phyloP scores from a whole-genome alignment of 805 yeast genomes.

The Wickerhamiella allomyrinae region DNA sequence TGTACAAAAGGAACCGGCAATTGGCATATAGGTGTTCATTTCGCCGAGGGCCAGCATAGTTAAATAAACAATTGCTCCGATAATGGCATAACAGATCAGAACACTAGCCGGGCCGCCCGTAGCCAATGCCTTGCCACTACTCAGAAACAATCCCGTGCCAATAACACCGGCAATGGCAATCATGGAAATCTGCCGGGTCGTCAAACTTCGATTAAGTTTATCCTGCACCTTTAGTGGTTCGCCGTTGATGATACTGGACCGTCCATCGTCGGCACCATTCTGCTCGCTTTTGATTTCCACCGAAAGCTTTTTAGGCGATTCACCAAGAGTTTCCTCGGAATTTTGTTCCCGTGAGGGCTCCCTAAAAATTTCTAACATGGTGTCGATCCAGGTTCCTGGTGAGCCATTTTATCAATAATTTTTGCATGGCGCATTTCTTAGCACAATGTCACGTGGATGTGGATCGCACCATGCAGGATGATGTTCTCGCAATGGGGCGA shows the following conservation, averaged over 20 bases:
- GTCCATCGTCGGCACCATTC: too few relatives aligned
- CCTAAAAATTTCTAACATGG: too few relatives aligned
- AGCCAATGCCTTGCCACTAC: conserved; percentile 36
- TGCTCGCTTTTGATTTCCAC: too few relatives aligned
- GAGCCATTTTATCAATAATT: too few relatives aligned
- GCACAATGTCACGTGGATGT: too few relatives aligned
- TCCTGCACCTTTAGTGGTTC: conserved; percentile 10
- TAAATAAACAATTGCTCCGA: conserved; percentile 38
- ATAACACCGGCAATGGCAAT: conserved; percentile 67
- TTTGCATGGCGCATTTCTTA: too few relatives aligned
- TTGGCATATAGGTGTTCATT: conserved; percentile 41
- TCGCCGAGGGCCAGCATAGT: conserved; percentile 44
- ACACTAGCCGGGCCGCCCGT: conserved; percentile 41
- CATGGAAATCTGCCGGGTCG: conserved; percentile 43
- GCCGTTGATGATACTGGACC: background rate
- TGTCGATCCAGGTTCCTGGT: too few relatives aligned
- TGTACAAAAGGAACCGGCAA: conserved; percentile 38
- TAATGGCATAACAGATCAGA: conserved; percentile 34
- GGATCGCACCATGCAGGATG: too few relatives aligned
- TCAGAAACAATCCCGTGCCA: conserved; percentile 49
- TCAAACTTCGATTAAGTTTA: conserved; percentile 16
- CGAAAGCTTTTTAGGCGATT: too few relatives aligned
- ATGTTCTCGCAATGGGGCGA: too few relatives aligned
- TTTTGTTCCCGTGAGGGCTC: too few relatives aligned
- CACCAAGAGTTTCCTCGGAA: too few relatives aligned